Evolutionary conservation across 495 filamentous ascomycete species (phyloP).

Genomic region (Bacidia rubella): DNA sequence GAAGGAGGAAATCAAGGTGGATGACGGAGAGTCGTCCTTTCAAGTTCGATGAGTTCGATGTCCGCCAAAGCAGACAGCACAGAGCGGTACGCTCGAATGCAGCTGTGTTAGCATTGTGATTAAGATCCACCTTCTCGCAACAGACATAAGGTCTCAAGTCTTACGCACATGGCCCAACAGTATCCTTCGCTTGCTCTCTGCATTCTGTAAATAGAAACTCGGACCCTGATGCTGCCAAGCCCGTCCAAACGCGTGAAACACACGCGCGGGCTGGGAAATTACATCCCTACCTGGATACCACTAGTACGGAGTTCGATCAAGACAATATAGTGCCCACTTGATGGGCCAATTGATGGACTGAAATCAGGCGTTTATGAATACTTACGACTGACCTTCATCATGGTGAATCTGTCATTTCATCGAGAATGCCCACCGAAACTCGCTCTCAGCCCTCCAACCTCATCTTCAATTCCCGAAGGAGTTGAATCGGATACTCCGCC

Average conservation of each 20-base stretch:
- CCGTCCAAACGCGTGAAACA: background rate
- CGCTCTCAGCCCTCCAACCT: conserved; percentile 5
- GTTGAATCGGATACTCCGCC: conserved; percentile 14
- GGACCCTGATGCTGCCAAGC: too few species aligned
- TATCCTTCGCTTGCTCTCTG: too few species aligned
- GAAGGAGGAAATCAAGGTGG: conserved; percentile 44
- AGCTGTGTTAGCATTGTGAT: too few species aligned
- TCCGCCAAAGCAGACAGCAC: background rate
- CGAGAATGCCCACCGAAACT: background rate
- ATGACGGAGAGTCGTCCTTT: conserved; percentile 54
- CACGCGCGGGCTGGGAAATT: background rate
- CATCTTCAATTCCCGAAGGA: conserved; percentile 10
- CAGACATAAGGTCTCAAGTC: too few species aligned
- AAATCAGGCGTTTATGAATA: too few species aligned
- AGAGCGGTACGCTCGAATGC: background rate
- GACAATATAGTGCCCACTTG: too few species aligned
- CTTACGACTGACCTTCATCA: background rate
- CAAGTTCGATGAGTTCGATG: conserved; percentile 30
- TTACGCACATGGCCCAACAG: too few species aligned
- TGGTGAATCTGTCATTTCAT: background rate
- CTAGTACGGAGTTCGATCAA: too few species aligned
- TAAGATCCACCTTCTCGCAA: too few species aligned
- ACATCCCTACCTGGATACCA: too few species aligned
- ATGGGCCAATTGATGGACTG: too few species aligned
- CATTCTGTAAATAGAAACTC: too few species aligned